A percentile compares a stretch with the other conserved stretches of the same genome.
Evolutionary conservation across 805 yeast genomes (phyloP).

Genomic region (Ogataea methanolica): DNA sequence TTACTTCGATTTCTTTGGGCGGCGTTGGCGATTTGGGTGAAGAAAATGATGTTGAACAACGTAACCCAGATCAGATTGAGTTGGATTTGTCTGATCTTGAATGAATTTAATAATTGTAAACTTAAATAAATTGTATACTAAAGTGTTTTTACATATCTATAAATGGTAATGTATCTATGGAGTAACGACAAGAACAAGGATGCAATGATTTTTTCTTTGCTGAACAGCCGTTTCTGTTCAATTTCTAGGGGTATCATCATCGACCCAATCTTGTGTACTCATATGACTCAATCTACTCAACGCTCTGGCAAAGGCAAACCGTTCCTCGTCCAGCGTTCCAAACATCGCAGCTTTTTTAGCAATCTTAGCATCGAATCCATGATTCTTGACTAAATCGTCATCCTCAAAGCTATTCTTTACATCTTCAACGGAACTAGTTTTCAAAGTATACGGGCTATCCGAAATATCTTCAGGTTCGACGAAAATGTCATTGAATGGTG

Average conservation of each 20-base stretch:
- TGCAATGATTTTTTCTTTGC: too few relatives aligned
- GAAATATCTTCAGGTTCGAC: constrained; percentile 71
- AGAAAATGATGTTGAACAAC: constrained; percentile 1
- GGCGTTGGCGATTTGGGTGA: constrained; percentile 1
- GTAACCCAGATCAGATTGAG: constrained; percentile 60
- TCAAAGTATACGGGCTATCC: constrained; percentile 38
- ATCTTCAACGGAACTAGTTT: constrained; percentile 22
- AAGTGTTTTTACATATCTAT: background rate
- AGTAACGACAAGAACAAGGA: too few relatives aligned
- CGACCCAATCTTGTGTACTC: constrained; percentile 93
- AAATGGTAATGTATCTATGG: background rate
- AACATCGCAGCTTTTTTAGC: constrained; percentile 74
- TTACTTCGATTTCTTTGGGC: constrained; percentile 21
- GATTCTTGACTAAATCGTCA: constrained; percentile 64
- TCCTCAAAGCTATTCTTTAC: constrained; percentile 36
- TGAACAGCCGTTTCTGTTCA: background rate
- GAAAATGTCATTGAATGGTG: constrained; percentile 77
- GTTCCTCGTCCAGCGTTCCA: constrained; percentile 82
- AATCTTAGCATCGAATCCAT: constrained; percentile 69
- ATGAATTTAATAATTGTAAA: constrained; percentile 3
- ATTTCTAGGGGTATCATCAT: constrained; percentile 22
- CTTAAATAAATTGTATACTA: background rate
- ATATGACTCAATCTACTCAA: constrained; percentile 85
- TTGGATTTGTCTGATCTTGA: constrained; percentile 38
- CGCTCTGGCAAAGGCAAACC: constrained; percentile 95